Conservation (phyloP, 805 yeast genomes). For the Cyberlindnera euphorbiae region DNA sequence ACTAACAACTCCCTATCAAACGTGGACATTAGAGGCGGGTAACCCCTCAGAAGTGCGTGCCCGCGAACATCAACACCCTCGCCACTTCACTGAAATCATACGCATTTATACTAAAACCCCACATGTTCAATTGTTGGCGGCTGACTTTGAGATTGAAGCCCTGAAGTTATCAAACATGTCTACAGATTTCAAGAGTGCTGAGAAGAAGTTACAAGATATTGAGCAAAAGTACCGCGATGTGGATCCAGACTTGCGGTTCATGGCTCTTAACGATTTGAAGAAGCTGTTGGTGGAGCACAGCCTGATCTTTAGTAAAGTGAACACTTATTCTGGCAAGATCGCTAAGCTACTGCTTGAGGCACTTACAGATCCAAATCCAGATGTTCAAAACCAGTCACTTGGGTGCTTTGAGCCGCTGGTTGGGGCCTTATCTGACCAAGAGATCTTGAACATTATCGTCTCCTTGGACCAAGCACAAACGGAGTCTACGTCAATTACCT, state of each 20-base stretch:
- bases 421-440: constrained; percentile 22
- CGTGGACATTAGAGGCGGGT: no score
- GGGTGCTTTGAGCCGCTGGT: constrained; percentile 45
- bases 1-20: no score
- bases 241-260: constrained; percentile 78
- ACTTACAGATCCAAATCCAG: constrained; percentile 59
- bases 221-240: constrained; percentile 51
- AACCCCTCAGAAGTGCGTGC: no score
- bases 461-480: constrained; percentile 18
- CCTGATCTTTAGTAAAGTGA: constrained; percentile 26
- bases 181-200: constrained; percentile 28
- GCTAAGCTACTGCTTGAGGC: constrained; percentile 37
- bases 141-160: no score
- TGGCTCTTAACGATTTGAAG: constrained; percentile 76
- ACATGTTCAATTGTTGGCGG: no score
- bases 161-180: no score
- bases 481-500: constrained; percentile 24
- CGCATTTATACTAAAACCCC: no score
- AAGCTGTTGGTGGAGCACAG: constrained; percentile 33
- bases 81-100: no score
- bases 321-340: constrained; percentile 30
- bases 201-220: constrained; percentile 22
- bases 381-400: constrained; percentile 72
- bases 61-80: no score
- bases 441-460: constrained; percentile 18